Percentiles rank a stretch among this genome's conserved stretches.
Evolutionary conservation across 164 flowering plant species (phyloP).

Genomic region (Annona squamosa): DNA sequence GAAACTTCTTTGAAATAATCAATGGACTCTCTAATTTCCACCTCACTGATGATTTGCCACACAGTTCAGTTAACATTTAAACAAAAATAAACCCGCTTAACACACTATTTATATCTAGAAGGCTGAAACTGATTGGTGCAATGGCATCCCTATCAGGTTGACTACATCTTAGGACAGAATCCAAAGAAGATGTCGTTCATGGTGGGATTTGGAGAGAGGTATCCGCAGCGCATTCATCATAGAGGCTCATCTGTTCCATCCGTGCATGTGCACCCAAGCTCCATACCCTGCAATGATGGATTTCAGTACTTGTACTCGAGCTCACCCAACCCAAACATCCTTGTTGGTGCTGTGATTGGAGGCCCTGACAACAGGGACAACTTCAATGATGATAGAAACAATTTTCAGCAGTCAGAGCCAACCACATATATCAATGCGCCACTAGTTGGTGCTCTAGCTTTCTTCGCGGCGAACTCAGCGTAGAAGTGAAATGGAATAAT

Average conservation of each 20-base stretch:
- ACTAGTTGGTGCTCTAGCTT: slow-evolving; percentile 80
- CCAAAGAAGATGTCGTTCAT: slow-evolving; percentile 79
- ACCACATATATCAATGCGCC: slow-evolving; percentile 97
- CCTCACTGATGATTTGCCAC: not conserved
- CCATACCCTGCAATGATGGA: slow-evolving; percentile 56
- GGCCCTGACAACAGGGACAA: slow-evolving; percentile 71
- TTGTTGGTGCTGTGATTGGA: slow-evolving; percentile 80
- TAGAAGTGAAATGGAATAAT: not conserved
- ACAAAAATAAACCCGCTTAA: not conserved
- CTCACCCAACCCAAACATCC: slow-evolving; percentile 73
- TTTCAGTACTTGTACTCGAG: slow-evolving; percentile 51
- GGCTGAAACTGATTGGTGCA: not conserved
- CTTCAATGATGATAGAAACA: slow-evolving; percentile 64
- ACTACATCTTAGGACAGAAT: slow-evolving; percentile 82
- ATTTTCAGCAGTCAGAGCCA: slow-evolving; percentile 86
- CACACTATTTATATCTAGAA: not conserved
- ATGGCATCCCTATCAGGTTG: slow-evolving; percentile 31
- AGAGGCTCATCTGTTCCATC: slow-evolving; percentile 92
- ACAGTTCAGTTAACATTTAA: not conserved
- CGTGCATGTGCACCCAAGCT: slow-evolving; percentile 41
- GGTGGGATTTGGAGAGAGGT: slow-evolving; percentile 81
- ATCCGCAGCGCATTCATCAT: slow-evolving; percentile 75
- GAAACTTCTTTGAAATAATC: too few species aligned
- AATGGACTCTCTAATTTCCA: not conserved
- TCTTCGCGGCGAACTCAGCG: slow-evolving; percentile 28